Base-by-base conservation (phyloP, 2,329 filamentous ascomycete species). In the Ophiostoma sp. region DNA sequence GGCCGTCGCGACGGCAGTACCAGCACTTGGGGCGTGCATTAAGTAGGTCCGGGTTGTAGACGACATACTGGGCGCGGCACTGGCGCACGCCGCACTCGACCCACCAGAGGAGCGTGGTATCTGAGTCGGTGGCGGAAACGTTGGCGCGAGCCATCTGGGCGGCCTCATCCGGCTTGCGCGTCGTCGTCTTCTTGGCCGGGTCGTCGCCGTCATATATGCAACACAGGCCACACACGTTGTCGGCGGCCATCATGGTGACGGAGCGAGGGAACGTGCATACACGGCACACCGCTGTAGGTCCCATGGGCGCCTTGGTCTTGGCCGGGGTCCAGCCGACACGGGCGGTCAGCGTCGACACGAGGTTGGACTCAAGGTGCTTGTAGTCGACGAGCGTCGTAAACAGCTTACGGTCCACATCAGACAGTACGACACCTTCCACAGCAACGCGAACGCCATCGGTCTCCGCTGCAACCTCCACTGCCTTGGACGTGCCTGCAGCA, bases 11-110 rank as follows among this genome's bases (percentile, higher is more conserved):
- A 12, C 81, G 79, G 71, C 82, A 84, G 73, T 80, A 83, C 73
- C 79, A 76, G 73, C 82, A 84, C 73, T 84, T 84, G 42, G 82
- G 72, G 0, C 78, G 79, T 1, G 82, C 79, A 0, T 75, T 77
- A n/a, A 84, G 75, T 0, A 72, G 71, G 3, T 77, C 73, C 2
- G 76, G 72, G 58, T 80, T 77, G 72, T 84, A 84, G 4, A 84
- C 79, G 41, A 84, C 78, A 71, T 84, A 85, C 72, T 83, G 81
- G 1, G 78, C 80, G 11, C 81, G 77, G 73, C 82, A 84, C 8
- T 73, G 73, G 0, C 64, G 68, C n/a, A 77, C 74, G 49, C 70
- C 74, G 71, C 83, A 85, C 72, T 84, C 82, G 0, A 82, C 80
- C 82, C 82, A 84, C 16, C 76, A 75, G 0, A 75, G 76, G 3